Percentiles rank a stretch among this genome's conserved stretches.
Evolutionary conservation across 768 basidiomycete genomes (phyloP).

Genomic region (Mrakia gelida): DNA sequence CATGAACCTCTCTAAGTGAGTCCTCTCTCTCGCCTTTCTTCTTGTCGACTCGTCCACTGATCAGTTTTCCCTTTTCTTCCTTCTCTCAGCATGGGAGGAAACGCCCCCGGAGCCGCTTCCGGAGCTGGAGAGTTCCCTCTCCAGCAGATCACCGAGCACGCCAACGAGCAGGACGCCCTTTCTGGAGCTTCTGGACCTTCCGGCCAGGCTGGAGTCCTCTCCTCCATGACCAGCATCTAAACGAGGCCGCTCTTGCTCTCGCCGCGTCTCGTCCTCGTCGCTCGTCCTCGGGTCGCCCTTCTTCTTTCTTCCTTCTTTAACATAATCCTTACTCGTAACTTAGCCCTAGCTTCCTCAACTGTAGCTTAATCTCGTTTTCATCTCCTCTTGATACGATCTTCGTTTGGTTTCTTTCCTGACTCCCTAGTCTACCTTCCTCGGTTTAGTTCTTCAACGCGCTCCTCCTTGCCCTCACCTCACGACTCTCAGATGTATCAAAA

Average conservation of each 20-base stretch:
- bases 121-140: conserved; percentile 33
- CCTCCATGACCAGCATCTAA: conserved; percentile 18
- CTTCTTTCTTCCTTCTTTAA: too few relatives aligned
- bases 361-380: not conserved
- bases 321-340: not conserved
- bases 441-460: not conserved
- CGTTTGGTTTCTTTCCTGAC: too few relatives aligned
- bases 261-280: not conserved
- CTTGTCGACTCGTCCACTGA: not conserved
- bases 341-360: too few relatives aligned
- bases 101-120: not conserved
- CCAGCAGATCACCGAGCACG: conserved; percentile 54
- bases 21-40: not conserved
- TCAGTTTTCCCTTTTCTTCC: not conserved
- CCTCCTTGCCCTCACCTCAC: not conserved
- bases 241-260: not conserved
- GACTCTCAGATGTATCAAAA: not conserved
- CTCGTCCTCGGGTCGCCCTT: too few relatives aligned
- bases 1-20: conserved; percentile 3
- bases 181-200: conserved; percentile 49
- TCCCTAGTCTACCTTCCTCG: not conserved
- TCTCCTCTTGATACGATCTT: too few relatives aligned
- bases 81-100: conserved; percentile 15
- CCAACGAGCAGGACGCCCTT: conserved; percentile 56
- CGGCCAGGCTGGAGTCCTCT: conserved; percentile 8